phyloP scores from a whole-genome alignment of 2,329 filamentous ascomycete species.

The Colletotrichum aenigma region DNA sequence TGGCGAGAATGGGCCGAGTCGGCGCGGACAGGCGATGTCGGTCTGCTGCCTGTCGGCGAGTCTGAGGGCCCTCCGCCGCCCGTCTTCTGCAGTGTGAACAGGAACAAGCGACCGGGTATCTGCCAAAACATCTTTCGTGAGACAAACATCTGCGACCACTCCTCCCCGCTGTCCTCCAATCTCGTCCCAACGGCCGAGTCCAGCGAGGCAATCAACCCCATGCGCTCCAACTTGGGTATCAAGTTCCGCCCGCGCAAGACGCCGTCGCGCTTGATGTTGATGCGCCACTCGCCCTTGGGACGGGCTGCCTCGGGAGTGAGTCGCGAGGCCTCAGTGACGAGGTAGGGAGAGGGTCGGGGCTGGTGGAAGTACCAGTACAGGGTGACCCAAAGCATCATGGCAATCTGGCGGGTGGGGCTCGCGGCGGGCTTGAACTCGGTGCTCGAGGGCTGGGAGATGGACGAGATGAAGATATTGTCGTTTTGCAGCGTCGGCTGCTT shows the following conservation, averaged over 20 bases:
- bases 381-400: conserved; percentile 95
- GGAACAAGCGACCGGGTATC: conserved; percentile 81
- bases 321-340: conserved; percentile 67
- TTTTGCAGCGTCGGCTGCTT: conserved; percentile 74
- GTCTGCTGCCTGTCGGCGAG: conserved; percentile 58
- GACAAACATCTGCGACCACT: conserved; percentile 83
- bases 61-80: conserved; percentile 41
- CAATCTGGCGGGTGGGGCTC: conserved; percentile 86
- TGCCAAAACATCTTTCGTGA: conserved; percentile 89
- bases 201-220: conserved; percentile 81
- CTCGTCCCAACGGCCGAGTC: conserved; percentile 76
- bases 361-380: conserved; percentile 99
- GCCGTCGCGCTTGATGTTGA: conserved; percentile 86
- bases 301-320: conserved; percentile 71
- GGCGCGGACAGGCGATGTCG: conserved; percentile 52
- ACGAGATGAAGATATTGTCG: conserved; percentile 90
- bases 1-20: conserved; percentile 32
- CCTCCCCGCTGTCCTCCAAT: conserved; percentile 63
- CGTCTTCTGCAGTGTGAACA: conserved; percentile 79
- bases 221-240: conserved; percentile 88
- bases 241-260: conserved; percentile 83
- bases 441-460: conserved; percentile 82
- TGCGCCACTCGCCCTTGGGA: conserved; percentile 84
- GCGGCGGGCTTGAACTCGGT: conserved; percentile 79
- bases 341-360: conserved; percentile 67